Conservation (phyloP, 495 filamentous ascomycete species). For the Achaetomiella virescens region DNA sequence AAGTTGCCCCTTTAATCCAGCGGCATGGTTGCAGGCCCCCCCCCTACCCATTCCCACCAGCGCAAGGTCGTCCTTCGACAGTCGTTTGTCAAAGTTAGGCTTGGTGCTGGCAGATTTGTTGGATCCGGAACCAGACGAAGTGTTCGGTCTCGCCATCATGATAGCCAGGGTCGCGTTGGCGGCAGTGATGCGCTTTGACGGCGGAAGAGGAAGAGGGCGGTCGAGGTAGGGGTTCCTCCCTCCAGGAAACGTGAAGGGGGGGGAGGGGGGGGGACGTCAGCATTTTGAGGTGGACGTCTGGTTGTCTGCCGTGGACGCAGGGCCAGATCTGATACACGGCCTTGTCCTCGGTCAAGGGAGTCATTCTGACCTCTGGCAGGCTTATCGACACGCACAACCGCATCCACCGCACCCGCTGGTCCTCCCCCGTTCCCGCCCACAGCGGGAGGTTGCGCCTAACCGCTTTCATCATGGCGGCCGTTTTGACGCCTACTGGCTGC, state of each 20-base stretch:
- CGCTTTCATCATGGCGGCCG: slow-evolving; percentile 29
- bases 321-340: slow-evolving; percentile 40
- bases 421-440: slow-evolving; percentile 2
- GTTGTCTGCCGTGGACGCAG: slow-evolving; percentile 28
- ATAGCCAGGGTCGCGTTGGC: slow-evolving; percentile 19
- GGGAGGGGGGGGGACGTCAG: slow-evolving; percentile 25
- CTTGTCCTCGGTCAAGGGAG: slow-evolving; percentile 32
- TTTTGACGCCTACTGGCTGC: not conserved
- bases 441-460: slow-evolving; percentile 25
- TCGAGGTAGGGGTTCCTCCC: slow-evolving; percentile 33
- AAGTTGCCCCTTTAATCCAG: slow-evolving; percentile 26
- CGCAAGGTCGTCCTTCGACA: slow-evolving; percentile 47
- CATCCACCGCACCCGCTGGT: slow-evolving; percentile 3
- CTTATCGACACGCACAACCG: slow-evolving; percentile 6
- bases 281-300: slow-evolving; percentile 28
- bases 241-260: slow-evolving; percentile 27
- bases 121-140: slow-evolving; percentile 30
- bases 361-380: slow-evolving; percentile 21
- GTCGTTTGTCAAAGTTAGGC: slow-evolving; percentile 32
- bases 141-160: slow-evolving; percentile 39
- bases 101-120: slow-evolving; percentile 13
- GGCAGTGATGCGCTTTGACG: slow-evolving; percentile 17
- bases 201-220: slow-evolving; percentile 33
- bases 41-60: slow-evolving; percentile 23
- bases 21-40: slow-evolving; percentile 22